Evolutionary conservation across 371 early-diverging fungal species (phyloP).

Genomic region (Mortierella sp.): DNA sequence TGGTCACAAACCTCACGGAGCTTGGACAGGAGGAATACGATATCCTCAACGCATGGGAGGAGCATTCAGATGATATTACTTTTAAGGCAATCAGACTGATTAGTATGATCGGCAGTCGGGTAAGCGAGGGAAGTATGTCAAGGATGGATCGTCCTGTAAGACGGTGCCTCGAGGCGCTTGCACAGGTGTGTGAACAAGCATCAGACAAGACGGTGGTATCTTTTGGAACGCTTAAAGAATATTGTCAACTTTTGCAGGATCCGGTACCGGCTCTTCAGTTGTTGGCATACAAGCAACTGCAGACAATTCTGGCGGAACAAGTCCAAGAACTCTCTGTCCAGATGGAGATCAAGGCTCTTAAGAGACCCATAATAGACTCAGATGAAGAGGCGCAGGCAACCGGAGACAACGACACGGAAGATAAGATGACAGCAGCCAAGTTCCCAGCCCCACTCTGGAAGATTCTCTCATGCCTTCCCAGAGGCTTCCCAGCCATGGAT

Average conservation of each 20-base stretch:
- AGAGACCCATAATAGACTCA: constrained; percentile 18
- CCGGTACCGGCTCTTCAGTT: constrained; percentile 53
- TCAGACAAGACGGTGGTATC: constrained; percentile 33
- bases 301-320: constrained; percentile 54
- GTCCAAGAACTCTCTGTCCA: constrained; percentile 60
- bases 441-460: constrained; percentile 49
- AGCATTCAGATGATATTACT: constrained; percentile 35
- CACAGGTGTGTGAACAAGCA: constrained; percentile 29
- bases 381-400: constrained; percentile 3
- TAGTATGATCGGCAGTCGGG: constrained; percentile 15
- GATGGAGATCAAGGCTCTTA: constrained; percentile 56
- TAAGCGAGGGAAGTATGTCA: constrained; percentile 4
- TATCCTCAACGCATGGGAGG: constrained; percentile 44
- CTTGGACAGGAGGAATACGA: constrained; percentile 44
- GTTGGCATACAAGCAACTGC: constrained; percentile 57
- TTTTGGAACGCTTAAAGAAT: constrained; percentile 34
- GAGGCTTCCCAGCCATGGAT: constrained; percentile 50
- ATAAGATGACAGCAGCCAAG: constrained; percentile 41
- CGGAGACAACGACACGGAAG: constrained; percentile 5
- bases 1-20: constrained; percentile 34
- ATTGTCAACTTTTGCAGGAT: constrained; percentile 40
- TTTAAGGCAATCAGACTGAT: constrained; percentile 28
- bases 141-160: constrained; percentile 50
- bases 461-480: constrained; percentile 41
- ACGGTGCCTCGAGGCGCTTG: constrained; percentile 26